Percentiles rank a stretch among this genome's conserved stretches.
phyloP scores from a whole-genome alignment of 805 yeast species.

The Dipodascus albidus region DNA sequence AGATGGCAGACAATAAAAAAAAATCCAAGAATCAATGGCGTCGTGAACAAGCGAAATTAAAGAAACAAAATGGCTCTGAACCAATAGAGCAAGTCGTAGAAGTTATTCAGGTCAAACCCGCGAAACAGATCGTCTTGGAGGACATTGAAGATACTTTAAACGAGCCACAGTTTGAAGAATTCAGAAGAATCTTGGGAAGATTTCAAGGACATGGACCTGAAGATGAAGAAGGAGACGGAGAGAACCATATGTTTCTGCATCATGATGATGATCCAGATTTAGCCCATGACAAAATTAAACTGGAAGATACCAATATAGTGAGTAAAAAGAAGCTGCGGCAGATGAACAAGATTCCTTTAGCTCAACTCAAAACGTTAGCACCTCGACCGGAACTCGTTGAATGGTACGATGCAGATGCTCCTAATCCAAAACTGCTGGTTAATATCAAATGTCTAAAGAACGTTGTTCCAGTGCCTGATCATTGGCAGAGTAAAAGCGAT shows the following conservation, averaged over 20 bases:
- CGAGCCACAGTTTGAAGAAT: conserved; percentile 27
- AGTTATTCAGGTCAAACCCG: background rate
- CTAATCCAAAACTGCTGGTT: conserved; percentile 59
- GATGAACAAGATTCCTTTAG: conserved; percentile 48
- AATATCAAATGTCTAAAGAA: conserved; percentile 55
- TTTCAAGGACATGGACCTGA: conserved; percentile 21
- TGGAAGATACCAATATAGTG: conserved; percentile 17
- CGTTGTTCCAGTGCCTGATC: conserved; percentile 64
- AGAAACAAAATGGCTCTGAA: conserved; percentile 19
- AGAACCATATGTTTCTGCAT: conserved; percentile 23
- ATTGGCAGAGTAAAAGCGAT: conserved; percentile 76
- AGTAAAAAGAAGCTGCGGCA: conserved; percentile 41
- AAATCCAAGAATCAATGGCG: conserved; percentile 29
- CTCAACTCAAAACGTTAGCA: conserved; percentile 51
- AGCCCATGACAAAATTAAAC: conserved; percentile 21
- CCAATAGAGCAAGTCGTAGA: conserved; percentile 6
- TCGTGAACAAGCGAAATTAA: conserved; percentile 33
- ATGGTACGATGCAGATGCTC: conserved; percentile 80
- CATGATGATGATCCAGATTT: conserved; percentile 25
- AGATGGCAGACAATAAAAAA: conserved; percentile 5
- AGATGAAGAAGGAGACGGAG: conserved; percentile 12
- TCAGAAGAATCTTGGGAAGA: conserved; percentile 26
- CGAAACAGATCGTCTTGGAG: conserved; percentile 11
- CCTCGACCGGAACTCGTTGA: conserved; percentile 64
- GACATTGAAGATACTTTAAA: conserved; percentile 19